Evolutionary conservation across 257 asterid genomes (phyloP), one percentile per base, ranked within the genome.

Genomic region (Solanum lycopersicoides): DNA sequence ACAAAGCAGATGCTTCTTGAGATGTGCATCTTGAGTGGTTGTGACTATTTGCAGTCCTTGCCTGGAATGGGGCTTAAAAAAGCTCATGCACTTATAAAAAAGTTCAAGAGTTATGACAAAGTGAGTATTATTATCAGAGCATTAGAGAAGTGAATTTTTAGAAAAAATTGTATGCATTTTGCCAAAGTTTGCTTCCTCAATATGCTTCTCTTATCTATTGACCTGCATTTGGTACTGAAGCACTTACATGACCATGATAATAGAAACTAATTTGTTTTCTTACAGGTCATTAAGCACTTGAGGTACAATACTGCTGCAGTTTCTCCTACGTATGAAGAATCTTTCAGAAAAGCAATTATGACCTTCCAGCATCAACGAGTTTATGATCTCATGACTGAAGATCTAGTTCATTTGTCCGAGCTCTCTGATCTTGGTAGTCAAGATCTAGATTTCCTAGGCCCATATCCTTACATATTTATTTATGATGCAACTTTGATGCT

Each of bases 41-140:
- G 99, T 50, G 99, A 97, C 89, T 95, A 97, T 93, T 91, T 97
- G 93, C 98, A 76, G 88, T 95, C 99, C 63, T 91, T 97, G 89
- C 98, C 98, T 41, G 99, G 99, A 86, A 94, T 97, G 99, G 99
- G 99, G 86, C 93, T 97, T 80, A 95, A 95, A 89, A 97, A 92
- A 87, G 98, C 99, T 85, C 96, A 97, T 86, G 88, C 94, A 85
- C 87, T 97, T 89, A 92, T 97, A 68, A 97, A 94, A 91, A 95
- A 93, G 92, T 94, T 93, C 87, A 93, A 88, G 88, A 92, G 91
- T 90, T 92, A 93, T 35, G 94, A 95, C 89, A 94, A 93, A 92
- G 99, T 97, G 89, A 92, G 87, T 65, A 86, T 65, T 88, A 80
- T 65, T 35, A 30, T 76, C 39, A 9, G 25, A 39, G 56, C 45